Conservation (phyloP, 2,329 filamentous ascomycete genomes). For the Hypoxylon sp. region DNA sequence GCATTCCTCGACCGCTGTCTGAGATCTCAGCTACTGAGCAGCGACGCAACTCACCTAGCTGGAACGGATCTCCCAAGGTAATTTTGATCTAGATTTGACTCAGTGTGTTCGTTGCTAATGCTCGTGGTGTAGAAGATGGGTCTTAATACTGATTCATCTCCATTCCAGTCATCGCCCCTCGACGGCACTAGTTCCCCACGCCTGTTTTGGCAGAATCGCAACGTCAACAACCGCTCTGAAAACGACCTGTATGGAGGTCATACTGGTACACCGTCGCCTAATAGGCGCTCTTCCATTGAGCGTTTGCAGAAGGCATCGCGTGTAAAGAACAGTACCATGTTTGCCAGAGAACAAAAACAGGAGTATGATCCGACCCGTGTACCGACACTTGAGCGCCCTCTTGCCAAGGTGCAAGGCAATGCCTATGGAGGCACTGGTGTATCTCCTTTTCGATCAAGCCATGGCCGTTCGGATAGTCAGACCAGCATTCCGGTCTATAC, state of each 20-base stretch:
- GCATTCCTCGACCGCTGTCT: conserved; percentile 81
- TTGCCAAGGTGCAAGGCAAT: conserved; percentile 83
- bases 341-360: conserved; percentile 90
- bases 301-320: conserved; percentile 94
- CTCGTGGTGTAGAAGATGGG: conserved; percentile 71
- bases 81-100: conserved; percentile 42
- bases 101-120: conserved; percentile 51
- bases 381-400: conserved; percentile 84
- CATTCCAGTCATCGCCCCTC: conserved; percentile 87
- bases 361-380: conserved; percentile 89
- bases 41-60: conserved; percentile 93
- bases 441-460: conserved; percentile 66
- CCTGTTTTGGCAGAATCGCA: conserved; percentile 89
- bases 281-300: conserved; percentile 92
- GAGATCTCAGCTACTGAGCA: conserved; percentile 90
- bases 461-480: conserved; percentile 71
- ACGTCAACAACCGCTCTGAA: conserved; percentile 77
- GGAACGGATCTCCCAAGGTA: conserved; percentile 83
- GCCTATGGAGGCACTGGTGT: conserved; percentile 74
- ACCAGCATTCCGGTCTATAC: conserved; percentile 71
- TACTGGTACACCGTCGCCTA: conserved; percentile 76
- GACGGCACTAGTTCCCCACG: conserved; percentile 80
- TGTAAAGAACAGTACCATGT: conserved; percentile 98
- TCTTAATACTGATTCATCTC: conserved; percentile 81
- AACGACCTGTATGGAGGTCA: conserved; percentile 76